Conservation (phyloP, 331 rosid species). For the Spiraea crenata region DNA sequence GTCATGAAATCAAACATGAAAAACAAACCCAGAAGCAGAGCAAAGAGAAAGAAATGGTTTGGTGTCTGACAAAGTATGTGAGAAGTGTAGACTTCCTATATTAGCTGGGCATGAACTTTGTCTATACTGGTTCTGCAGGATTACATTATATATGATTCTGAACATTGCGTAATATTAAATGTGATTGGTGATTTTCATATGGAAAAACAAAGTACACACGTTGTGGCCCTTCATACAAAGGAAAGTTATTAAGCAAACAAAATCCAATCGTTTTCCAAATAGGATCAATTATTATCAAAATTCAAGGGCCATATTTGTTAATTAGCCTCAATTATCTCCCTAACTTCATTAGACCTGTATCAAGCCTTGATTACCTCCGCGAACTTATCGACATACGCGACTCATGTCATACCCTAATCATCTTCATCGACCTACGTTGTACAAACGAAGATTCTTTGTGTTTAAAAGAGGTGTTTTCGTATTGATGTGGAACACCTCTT, state of each 20-base stretch:
- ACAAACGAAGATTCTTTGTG: too few species aligned
- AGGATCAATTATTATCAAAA: background rate
- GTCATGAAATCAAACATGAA: slow-evolving; percentile 14
- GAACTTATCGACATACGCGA: background rate
- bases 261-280: too few species aligned
- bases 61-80: slow-evolving; percentile 8
- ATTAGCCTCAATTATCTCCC: background rate
- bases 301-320: background rate
- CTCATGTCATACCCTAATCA: background rate
- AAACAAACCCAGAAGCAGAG: slow-evolving; percentile 34
- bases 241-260: too few species aligned
- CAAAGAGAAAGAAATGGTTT: slow-evolving; percentile 18
- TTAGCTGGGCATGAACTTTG: slow-evolving; percentile 21
- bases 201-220: too few species aligned
- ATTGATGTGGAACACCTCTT: too few species aligned
- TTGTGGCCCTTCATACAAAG: too few species aligned
- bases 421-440: background rate
- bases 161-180: background rate
- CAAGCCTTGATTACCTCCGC: background rate
- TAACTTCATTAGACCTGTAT: background rate
- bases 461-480: too few species aligned
- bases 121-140: slow-evolving; percentile 1
- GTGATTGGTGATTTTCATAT: too few species aligned
- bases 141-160: background rate
- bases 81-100: slow-evolving; percentile 26